Evolutionary conservation across 148 eudicot genomes (phyloP).

Genomic region (Limonium bicolor): DNA sequence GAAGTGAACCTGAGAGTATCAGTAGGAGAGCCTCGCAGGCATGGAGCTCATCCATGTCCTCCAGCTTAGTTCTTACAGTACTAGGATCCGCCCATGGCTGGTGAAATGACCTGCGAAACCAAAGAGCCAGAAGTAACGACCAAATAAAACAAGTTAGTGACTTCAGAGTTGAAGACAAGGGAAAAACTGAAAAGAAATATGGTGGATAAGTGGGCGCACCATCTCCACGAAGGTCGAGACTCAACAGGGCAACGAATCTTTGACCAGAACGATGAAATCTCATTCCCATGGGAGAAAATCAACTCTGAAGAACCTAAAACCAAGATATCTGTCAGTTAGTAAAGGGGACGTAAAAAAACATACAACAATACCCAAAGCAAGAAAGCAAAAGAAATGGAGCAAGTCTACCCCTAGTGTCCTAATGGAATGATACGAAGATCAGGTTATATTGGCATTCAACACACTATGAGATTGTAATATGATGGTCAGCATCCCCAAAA

Average conservation of each 20-base stretch:
- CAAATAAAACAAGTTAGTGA: background rate
- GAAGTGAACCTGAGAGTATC: slow-evolving; percentile 23
- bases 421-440: too few species aligned
- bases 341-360: too few species aligned
- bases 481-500: too few species aligned
- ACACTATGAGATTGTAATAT: too few species aligned
- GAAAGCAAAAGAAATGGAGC: too few species aligned
- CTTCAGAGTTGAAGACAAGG: background rate
- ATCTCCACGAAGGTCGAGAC: slow-evolving; percentile 81
- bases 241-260: slow-evolving; percentile 56
- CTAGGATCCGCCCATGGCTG: slow-evolving; percentile 44
- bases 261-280: slow-evolving; percentile 29
- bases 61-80: slow-evolving; percentile 11
- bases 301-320: slow-evolving; percentile 20
- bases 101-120: slow-evolving; percentile 47
- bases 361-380: too few species aligned
- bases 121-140: background rate
- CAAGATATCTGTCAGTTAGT: background rate
- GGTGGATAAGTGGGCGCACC: slow-evolving; percentile 21
- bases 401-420: too few species aligned
- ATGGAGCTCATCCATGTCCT: slow-evolving; percentile 38
- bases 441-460: too few species aligned
- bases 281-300: slow-evolving; percentile 7
- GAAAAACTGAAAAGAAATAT: background rate
- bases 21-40: slow-evolving; percentile 62